These are phyloP conservation scores for Citrus unshiu DNA, from an alignment of 345 rosid species.

Conservation along the genomic window DNA sequence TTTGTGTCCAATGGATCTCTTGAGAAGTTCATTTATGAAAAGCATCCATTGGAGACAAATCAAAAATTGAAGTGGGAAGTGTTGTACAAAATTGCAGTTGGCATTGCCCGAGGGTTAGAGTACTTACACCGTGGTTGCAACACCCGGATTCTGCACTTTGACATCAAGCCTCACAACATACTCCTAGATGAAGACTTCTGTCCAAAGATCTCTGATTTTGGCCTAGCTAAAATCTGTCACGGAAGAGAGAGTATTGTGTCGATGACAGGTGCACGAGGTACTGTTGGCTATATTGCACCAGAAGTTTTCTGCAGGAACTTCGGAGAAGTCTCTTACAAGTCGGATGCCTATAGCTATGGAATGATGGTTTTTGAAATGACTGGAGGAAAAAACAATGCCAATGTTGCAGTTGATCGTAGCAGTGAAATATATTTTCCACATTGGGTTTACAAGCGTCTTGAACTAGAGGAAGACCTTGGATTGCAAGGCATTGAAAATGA, in stretches of 20 bases:
- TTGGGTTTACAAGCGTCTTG: background rate
- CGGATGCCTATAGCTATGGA: background rate
- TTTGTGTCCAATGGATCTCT: slow-evolving; percentile 1
- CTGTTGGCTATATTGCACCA: background rate
- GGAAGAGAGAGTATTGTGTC: background rate
- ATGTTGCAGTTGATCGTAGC: background rate
- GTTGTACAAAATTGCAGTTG: background rate
- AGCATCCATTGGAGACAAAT: background rate
- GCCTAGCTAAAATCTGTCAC: background rate
- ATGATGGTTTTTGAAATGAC: background rate
- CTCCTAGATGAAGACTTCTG: background rate
- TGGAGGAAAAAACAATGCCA: background rate
- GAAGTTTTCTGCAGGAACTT: background rate
- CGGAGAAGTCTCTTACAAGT: background rate
- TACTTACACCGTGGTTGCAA: background rate
- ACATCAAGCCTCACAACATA: background rate
- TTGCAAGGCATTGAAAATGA: background rate
- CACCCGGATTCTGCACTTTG: background rate
- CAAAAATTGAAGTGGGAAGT: background rate
- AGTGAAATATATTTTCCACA: slow-evolving; percentile 3
- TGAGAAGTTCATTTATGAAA: background rate
- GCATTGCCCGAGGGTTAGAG: slow-evolving; percentile 5
- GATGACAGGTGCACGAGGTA: background rate
- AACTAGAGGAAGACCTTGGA: background rate
- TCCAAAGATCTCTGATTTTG: no score